These are phyloP conservation scores for Russula foetens DNA, from an alignment of 768 basidiomycete species.

Conservation along the genomic window DNA sequence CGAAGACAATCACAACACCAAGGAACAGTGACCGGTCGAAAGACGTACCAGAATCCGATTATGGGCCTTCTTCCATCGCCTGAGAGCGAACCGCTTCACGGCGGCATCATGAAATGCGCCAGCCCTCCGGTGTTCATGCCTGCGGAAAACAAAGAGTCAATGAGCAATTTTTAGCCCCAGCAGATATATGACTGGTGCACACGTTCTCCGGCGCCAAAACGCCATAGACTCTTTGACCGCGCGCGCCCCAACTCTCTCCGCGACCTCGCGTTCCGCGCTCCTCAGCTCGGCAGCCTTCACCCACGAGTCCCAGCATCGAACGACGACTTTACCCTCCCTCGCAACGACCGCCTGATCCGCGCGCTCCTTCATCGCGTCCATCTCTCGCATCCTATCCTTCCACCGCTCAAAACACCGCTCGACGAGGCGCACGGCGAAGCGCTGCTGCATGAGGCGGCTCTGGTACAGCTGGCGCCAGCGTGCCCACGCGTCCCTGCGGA, in stretches of 20 bases:
- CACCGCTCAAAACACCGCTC: constrained; percentile 43
- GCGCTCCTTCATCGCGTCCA: constrained; percentile 38
- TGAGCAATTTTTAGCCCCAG: not conserved
- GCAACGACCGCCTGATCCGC: constrained; percentile 37
- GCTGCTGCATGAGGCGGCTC: constrained; percentile 43
- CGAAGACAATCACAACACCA: not conserved
- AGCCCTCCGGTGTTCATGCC: constrained; percentile 38
- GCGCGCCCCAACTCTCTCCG: constrained; percentile 38
- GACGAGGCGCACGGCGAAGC: constrained; percentile 39
- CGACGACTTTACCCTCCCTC: constrained; percentile 30
- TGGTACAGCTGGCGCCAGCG: constrained; percentile 57
- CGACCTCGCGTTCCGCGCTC: constrained; percentile 37
- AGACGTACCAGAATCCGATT: constrained; percentile 43
- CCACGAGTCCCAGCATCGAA: constrained; percentile 53
- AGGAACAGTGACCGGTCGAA: not conserved
- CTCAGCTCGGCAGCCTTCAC: constrained; percentile 36
- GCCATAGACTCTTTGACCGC: constrained; percentile 41
- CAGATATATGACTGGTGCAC: constrained; percentile 23
- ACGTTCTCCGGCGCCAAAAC: constrained; percentile 54
- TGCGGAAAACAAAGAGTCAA: constrained; percentile 23
- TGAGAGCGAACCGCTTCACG: constrained; percentile 39
- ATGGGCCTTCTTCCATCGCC: constrained; percentile 47
- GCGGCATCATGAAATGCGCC: constrained; percentile 34
- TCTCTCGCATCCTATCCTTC: constrained; percentile 36
- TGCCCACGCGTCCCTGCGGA: constrained; percentile 51